phyloP scores from a whole-genome alignment of 805 yeast genomes.

The Ogataea zsoltii region DNA sequence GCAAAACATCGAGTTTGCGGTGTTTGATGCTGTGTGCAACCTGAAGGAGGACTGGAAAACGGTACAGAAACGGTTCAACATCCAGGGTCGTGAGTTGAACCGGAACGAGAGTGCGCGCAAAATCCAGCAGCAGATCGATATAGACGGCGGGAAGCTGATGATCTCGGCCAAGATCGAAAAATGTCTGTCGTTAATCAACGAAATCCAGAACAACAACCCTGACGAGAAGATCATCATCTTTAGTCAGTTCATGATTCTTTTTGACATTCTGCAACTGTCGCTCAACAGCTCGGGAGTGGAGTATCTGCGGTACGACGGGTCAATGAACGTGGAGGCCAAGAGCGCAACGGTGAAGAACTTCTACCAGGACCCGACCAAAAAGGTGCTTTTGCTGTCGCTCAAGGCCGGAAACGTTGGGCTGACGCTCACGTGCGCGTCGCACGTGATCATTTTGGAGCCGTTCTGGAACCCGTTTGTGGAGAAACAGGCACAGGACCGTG shows the following conservation, averaged over 20 bases:
- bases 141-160: constrained; percentile 44
- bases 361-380: constrained; percentile 50
- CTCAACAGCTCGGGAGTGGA: constrained; percentile 48
- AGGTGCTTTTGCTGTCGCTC: constrained; percentile 74
- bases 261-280: constrained; percentile 61
- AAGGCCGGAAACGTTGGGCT: constrained; percentile 96
- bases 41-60: constrained; percentile 30
- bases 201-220: constrained; percentile 49
- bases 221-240: constrained; percentile 81
- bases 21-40: constrained; percentile 50
- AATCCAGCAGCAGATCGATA: constrained; percentile 31
- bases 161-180: constrained; percentile 71
- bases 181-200: constrained; percentile 55
- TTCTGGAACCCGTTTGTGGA: constrained; percentile 98
- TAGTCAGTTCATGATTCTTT: constrained; percentile 80
- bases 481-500: constrained; percentile 96
- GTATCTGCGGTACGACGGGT: constrained; percentile 75
- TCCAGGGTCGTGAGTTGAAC: constrained; percentile 27
- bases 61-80: constrained; percentile 23
- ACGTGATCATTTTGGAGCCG: constrained; percentile 89
- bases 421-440: constrained; percentile 92
- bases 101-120: constrained; percentile 26
- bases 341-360: constrained; percentile 64
- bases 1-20: constrained; percentile 44
- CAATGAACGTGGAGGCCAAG: constrained; percentile 70